phyloP scores from a whole-genome alignment of 306 rosid species.

The Cucumis sativus region Cucumber_9930_V3 NC_026657.2:16303501-16304000 shows the following conservation, averaged over 20 bases:
- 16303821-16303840: slow-evolving; percentile 60
- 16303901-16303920: no score
- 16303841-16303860: no score
- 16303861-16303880: no score
- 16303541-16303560: not conserved
- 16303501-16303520: not conserved
- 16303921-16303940: no score
- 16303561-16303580: not conserved
- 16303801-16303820: slow-evolving; percentile 65
- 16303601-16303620: not conserved
- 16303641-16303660: not conserved
- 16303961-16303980: no score
- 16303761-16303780: slow-evolving; percentile 29
- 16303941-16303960: no score
- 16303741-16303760: slow-evolving; percentile 38
- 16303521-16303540: not conserved
- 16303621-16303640: not conserved
- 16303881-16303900: no score
- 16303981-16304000: no score
- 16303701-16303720: slow-evolving; percentile 19
- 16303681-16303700: not conserved
- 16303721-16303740: slow-evolving; percentile 38
- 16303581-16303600: not conserved
- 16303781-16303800: slow-evolving; percentile 43
- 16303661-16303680: not conserved